Percentiles rank a stretch among this genome's conserved stretches.
Evolutionary conservation across 495 filamentous ascomycete species (phyloP).

Genomic region (Chaetomidium leptoderma): DNA sequence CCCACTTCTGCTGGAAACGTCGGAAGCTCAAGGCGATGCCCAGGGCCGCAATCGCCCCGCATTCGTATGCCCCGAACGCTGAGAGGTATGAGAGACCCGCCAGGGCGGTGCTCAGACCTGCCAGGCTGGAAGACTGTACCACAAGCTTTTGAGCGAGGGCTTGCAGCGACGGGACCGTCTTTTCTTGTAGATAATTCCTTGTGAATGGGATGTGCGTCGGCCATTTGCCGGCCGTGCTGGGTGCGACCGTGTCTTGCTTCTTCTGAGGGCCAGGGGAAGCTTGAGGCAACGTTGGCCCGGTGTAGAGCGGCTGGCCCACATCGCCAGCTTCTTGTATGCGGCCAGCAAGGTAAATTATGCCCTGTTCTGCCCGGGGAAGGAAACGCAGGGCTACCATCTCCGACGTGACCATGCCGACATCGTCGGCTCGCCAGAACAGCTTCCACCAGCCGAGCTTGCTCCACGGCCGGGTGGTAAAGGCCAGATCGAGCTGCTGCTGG

Average conservation of each 20-base stretch:
- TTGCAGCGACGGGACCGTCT: conserved; percentile 71
- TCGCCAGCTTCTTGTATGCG: conserved; percentile 61
- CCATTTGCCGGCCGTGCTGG: conserved; percentile 26
- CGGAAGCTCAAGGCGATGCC: conserved; percentile 69
- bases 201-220: conserved; percentile 52
- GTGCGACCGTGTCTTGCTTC: neutral
- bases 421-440: conserved; percentile 89
- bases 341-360: conserved; percentile 75
- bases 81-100: conserved; percentile 67
- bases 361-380: conserved; percentile 67
- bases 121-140: conserved; percentile 65
- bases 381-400: conserved; percentile 73
- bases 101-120: conserved; percentile 58
- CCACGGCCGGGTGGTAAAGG: conserved; percentile 69
- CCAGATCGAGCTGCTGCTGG: conserved; percentile 66
- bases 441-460: conserved; percentile 85
- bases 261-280: neutral
- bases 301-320: conserved; percentile 14
- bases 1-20: conserved; percentile 77
- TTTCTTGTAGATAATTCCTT: conserved; percentile 56
- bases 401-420: conserved; percentile 73
- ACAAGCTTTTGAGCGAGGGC: conserved; percentile 74
- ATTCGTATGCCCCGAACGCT: conserved; percentile 60
- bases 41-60: conserved; percentile 71
- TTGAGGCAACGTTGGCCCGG: conserved; percentile 17